These are phyloP conservation scores for Xylariales sp. DNA, from an alignment of 2,329 filamentous ascomycete genomes.

Conservation along the genomic window DNA sequence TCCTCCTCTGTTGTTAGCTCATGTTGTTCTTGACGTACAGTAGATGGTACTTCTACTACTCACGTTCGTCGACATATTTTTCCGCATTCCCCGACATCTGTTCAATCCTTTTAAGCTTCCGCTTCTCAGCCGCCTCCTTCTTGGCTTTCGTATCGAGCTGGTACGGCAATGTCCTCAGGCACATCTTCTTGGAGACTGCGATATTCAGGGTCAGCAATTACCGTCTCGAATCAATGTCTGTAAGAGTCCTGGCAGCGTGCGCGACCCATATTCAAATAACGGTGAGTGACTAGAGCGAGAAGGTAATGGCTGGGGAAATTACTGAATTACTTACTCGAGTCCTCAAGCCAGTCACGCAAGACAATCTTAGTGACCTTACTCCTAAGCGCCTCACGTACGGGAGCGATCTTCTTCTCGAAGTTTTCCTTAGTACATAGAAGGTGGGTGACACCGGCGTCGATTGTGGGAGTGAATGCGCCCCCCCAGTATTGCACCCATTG, in stretches of 20 bases:
- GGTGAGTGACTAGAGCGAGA: neutral
- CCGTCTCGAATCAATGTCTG: neutral
- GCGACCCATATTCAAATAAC: neutral
- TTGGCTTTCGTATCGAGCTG: constrained; percentile 50
- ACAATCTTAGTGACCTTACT: constrained; percentile 56
- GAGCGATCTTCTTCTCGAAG: constrained; percentile 61
- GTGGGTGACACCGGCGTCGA: constrained; percentile 74
- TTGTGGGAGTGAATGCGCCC: constrained; percentile 64
- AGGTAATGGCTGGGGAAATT: neutral
- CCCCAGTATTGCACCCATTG: constrained; percentile 74
- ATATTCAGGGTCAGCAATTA: neutral
- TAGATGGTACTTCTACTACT: neutral
- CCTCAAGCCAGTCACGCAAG: constrained; percentile 64
- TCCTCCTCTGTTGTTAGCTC: constrained; percentile 22
- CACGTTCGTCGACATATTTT: constrained; percentile 26
- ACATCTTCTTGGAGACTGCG: constrained; percentile 42
- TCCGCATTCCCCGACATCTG: neutral
- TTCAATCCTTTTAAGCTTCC: constrained; percentile 37
- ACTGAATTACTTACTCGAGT: constrained; percentile 51
- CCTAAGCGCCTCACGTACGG: constrained; percentile 58
- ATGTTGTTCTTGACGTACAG: neutral
- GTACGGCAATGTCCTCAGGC: constrained; percentile 55
- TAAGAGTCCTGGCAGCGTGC: neutral
- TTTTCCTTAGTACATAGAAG: constrained; percentile 74
- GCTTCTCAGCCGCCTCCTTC: constrained; percentile 48